Conservation (phyloP, 2,329 filamentous ascomycete genomes). For the Davidsoniella virescens region DNA sequence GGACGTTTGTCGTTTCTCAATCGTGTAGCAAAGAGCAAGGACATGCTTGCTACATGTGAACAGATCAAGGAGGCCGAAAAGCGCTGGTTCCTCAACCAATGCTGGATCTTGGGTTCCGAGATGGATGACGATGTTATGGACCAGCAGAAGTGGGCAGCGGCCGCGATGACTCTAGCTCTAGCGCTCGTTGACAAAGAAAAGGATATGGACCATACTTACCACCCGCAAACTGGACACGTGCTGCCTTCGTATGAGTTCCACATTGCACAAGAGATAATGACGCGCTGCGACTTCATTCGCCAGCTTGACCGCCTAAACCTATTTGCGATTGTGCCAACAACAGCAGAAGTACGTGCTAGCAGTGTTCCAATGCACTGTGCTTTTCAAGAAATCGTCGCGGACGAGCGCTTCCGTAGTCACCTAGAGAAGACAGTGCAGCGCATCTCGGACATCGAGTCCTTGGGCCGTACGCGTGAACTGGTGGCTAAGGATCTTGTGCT, state of each 20-base stretch:
- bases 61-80: slow-evolving; percentile 51
- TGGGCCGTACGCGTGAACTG: slow-evolving; percentile 84
- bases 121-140: slow-evolving; percentile 98
- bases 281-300: slow-evolving; percentile 84
- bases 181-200: slow-evolving; percentile 75
- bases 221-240: slow-evolving; percentile 51
- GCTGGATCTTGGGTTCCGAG: slow-evolving; percentile 54
- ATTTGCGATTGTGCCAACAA: slow-evolving; percentile 71
- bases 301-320: slow-evolving; percentile 86
- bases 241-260: slow-evolving; percentile 71
- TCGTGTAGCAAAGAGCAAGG: slow-evolving; percentile 66
- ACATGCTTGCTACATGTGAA: slow-evolving; percentile 70
- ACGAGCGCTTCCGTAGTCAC: slow-evolving; percentile 65
- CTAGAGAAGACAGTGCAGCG: slow-evolving; percentile 69
- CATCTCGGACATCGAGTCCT: slow-evolving; percentile 81
- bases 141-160: slow-evolving; percentile 88
- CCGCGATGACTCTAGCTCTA: slow-evolving; percentile 82
- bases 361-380: slow-evolving; percentile 93
- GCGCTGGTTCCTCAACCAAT: slow-evolving; percentile 63
- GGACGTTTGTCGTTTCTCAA: slow-evolving; percentile 79
- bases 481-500: slow-evolving; percentile 89
- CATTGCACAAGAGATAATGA: slow-evolving; percentile 83
- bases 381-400: slow-evolving; percentile 65
- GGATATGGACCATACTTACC: slow-evolving; percentile 48
- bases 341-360: slow-evolving; percentile 76